phyloP scores from a whole-genome alignment of 2,329 filamentous ascomycete species.

The Sclerotiophoma versabilis region DNA sequence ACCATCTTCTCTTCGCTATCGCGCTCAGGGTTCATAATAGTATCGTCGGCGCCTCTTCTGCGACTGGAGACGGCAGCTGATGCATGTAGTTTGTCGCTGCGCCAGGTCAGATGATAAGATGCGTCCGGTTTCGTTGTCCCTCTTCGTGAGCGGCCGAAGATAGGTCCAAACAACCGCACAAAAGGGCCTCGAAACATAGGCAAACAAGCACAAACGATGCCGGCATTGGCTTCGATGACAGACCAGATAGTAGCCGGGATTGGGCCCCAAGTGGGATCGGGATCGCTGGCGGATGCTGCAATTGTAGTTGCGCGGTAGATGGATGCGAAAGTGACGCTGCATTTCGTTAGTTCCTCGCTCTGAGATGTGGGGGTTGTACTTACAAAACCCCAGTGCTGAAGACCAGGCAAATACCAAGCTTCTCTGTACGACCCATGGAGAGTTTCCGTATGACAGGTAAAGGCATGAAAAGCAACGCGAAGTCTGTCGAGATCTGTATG shows the following conservation, averaged over 20 bases:
- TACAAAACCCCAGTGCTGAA: slow-evolving; percentile 35
- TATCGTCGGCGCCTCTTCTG: slow-evolving; percentile 12
- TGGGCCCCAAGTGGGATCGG: slow-evolving; percentile 34
- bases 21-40: slow-evolving; percentile 18
- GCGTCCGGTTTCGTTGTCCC: slow-evolving; percentile 5
- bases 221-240: slow-evolving; percentile 35
- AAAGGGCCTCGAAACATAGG: slow-evolving; percentile 36
- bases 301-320: slow-evolving; percentile 37
- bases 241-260: slow-evolving; percentile 34
- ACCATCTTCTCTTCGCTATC: slow-evolving; percentile 29
- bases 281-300: slow-evolving; percentile 28
- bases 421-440: slow-evolving; percentile 31
- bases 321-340: slow-evolving; percentile 35
- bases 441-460: slow-evolving; percentile 26
- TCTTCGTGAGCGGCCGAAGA: slow-evolving; percentile 25
- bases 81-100: slow-evolving; percentile 11
- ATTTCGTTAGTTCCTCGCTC: slow-evolving; percentile 2
- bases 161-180: slow-evolving; percentile 27
- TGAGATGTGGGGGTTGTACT: background rate
- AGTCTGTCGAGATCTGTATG: slow-evolving; percentile 30
- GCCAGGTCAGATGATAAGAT: slow-evolving; percentile 22
- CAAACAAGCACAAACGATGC: slow-evolving; percentile 32
- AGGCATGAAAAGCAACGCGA: slow-evolving; percentile 30
- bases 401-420: slow-evolving; percentile 30
- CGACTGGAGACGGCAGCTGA: slow-evolving; percentile 12